These are phyloP conservation scores for Moesziomyces sp. DNA, from an alignment of 1,284 basidiomycete species.

Conservation along the genomic window DNA sequence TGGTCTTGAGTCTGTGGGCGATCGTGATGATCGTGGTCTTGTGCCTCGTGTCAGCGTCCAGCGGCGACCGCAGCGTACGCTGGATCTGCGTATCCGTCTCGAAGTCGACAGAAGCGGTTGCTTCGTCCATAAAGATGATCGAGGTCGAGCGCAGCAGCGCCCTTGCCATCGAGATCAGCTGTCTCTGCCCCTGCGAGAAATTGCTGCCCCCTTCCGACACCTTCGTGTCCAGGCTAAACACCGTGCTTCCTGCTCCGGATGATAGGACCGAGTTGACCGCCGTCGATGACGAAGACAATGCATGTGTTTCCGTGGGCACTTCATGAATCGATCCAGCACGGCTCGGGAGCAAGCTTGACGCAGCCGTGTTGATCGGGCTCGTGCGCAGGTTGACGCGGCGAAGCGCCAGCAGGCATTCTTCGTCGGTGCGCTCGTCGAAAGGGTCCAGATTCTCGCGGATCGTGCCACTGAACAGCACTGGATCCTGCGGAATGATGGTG, in stretches of 20 bases:
- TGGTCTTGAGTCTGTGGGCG: conserved; percentile 73
- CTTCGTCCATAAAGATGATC: conserved; percentile 66
- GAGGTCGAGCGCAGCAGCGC: conserved; percentile 57
- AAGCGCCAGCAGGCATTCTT: conserved; percentile 42
- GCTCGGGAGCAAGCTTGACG: conserved; percentile 21
- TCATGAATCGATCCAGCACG: conserved; percentile 25
- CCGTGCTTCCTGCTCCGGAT: conserved; percentile 3
- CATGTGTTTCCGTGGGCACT: conserved; percentile 2
- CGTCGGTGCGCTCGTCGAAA: conserved; percentile 53
- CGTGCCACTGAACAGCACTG: conserved; percentile 60
- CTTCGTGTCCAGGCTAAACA: conserved; percentile 43
- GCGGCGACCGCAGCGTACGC: conserved; percentile 75
- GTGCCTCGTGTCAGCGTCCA: conserved; percentile 16
- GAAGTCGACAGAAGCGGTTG: conserved; percentile 62
- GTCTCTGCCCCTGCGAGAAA: conserved; percentile 63
- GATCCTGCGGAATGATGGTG: conserved; percentile 71
- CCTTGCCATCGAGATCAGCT: conserved; percentile 63
- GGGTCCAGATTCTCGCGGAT: conserved; percentile 57
- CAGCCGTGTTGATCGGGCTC: conserved; percentile 24
- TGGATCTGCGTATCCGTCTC: conserved; percentile 73
- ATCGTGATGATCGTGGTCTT: conserved; percentile 81
- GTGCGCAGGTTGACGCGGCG: conserved; percentile 40
- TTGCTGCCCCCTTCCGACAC: conserved; percentile 63
- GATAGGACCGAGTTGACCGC: conserved; percentile 16
- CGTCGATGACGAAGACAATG: conserved; percentile 16